Evolutionary conservation across 495 filamentous ascomycete species (phyloP).

Genomic region (Penicillium crystallinum): DNA sequence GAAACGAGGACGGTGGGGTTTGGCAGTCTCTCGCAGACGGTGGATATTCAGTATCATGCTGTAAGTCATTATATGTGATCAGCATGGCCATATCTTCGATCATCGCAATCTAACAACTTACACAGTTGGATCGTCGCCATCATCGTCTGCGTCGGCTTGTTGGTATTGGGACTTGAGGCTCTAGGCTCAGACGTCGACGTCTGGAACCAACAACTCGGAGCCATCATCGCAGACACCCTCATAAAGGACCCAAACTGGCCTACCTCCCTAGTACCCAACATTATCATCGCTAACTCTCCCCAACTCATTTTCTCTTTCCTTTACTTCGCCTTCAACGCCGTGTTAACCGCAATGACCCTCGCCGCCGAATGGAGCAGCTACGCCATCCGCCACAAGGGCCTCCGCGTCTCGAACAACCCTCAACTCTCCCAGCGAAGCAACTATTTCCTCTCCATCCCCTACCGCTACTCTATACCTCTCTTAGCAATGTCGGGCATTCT

Average conservation of each 20-base stretch:
- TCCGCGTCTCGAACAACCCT: constrained; percentile 38
- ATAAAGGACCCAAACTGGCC: constrained; percentile 1
- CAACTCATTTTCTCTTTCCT: constrained; percentile 36
- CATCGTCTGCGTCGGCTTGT: not conserved
- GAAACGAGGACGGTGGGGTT: not conserved
- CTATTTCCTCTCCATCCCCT: constrained; percentile 46
- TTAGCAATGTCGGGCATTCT: constrained; percentile 22
- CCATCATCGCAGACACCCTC: not conserved
- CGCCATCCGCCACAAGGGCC: constrained; percentile 19
- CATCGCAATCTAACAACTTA: not conserved
- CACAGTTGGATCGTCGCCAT: not conserved
- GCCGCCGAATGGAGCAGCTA: constrained; percentile 28
- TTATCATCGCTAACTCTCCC: constrained; percentile 31
- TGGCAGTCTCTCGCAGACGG: not conserved
- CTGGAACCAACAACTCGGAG: not conserved
- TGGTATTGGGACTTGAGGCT: not conserved
- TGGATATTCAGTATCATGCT: not conserved
- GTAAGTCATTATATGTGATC: not conserved
- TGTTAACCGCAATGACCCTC: constrained; percentile 28
- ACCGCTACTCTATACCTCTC: constrained; percentile 37
- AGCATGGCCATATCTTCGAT: no score
- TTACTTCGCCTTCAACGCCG: constrained; percentile 30
- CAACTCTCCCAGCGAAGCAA: constrained; percentile 36
- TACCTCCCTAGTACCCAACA: constrained; percentile 6
- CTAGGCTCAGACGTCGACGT: not conserved